phyloP scores from a whole-genome alignment of 1,139 yeast species.

The Diutina mesorugosa region DNA sequence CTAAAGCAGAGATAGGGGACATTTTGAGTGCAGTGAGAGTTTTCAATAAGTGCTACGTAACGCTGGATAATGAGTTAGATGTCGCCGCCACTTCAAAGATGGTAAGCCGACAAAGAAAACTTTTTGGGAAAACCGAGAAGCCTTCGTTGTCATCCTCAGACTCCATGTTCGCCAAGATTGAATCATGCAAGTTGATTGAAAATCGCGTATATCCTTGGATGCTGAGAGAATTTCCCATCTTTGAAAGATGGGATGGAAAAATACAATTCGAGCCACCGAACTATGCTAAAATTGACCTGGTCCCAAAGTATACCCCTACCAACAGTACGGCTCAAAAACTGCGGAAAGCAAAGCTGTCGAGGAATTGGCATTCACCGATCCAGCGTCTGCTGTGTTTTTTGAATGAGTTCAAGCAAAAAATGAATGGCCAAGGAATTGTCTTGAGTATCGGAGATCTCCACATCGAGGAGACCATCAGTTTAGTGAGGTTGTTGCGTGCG shows the following conservation, averaged over 20 bases:
- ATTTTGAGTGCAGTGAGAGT: background rate
- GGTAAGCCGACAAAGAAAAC: background rate
- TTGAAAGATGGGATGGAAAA: background rate
- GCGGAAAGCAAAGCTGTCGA: background rate
- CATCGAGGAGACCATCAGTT: constrained; percentile 28
- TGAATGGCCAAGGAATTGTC: constrained; percentile 39
- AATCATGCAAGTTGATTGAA: background rate
- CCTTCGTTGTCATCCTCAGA: background rate
- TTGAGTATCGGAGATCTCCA: constrained; percentile 32
- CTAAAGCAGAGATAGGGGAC: background rate
- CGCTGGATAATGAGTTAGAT: background rate
- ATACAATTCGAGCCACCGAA: background rate
- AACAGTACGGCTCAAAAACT: background rate
- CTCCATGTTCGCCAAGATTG: background rate
- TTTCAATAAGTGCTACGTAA: background rate
- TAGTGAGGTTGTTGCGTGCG: constrained; percentile 32
- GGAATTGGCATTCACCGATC: background rate
- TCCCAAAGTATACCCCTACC: background rate
- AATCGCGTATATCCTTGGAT: constrained; percentile 1
- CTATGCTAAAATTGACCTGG: background rate
- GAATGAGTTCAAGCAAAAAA: constrained; percentile 16
- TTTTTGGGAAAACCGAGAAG: background rate
- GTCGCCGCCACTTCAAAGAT: background rate
- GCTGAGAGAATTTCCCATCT: background rate
- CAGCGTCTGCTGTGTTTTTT: constrained; percentile 9